phyloP scores from a whole-genome alignment of 306 rosid genomes.

The Calophaca sinica region DNA sequence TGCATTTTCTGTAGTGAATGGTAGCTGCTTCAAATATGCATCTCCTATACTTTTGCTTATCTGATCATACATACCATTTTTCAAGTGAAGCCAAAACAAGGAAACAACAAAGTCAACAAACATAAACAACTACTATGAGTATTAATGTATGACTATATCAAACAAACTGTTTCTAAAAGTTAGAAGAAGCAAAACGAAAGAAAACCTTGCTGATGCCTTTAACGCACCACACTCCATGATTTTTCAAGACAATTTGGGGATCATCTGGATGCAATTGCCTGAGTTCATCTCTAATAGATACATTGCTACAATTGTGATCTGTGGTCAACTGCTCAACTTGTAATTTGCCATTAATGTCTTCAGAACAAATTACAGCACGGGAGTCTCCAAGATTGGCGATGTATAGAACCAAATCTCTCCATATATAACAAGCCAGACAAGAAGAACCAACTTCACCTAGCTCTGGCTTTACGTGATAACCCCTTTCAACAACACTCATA shows the following conservation, averaged over 20 bases:
- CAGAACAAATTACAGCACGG: conserved; percentile 67
- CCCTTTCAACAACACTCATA: conserved; percentile 54
- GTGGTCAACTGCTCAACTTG: conserved; percentile 56
- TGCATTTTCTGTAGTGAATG: conserved; percentile 53
- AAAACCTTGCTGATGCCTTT: conserved; percentile 72
- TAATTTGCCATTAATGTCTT: conserved; percentile 51
- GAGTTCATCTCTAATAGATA: conserved; percentile 36
- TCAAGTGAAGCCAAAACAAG: too few relatives aligned
- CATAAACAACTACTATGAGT: too few relatives aligned
- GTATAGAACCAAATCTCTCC: conserved; percentile 55
- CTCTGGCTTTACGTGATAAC: conserved; percentile 46
- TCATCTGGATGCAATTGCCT: conserved; percentile 60
- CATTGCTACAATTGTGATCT: conserved; percentile 65
- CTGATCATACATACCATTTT: too few relatives aligned
- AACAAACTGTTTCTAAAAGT: too few relatives aligned
- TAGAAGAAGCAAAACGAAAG: too few relatives aligned
- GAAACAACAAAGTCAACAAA: too few relatives aligned
- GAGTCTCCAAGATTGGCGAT: conserved; percentile 80
- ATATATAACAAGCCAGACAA: conserved; percentile 70
- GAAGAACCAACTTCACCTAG: conserved; percentile 68
- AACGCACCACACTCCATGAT: conserved; percentile 65
- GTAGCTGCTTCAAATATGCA: conserved; percentile 64
- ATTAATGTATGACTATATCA: too few relatives aligned
- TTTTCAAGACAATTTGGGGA: conserved; percentile 55
- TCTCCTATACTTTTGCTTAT: conserved; percentile 49